Base-by-base conservation (phyloP, 2,329 filamentous ascomycete genomes). In the Cryphonectria japonica region DNA sequence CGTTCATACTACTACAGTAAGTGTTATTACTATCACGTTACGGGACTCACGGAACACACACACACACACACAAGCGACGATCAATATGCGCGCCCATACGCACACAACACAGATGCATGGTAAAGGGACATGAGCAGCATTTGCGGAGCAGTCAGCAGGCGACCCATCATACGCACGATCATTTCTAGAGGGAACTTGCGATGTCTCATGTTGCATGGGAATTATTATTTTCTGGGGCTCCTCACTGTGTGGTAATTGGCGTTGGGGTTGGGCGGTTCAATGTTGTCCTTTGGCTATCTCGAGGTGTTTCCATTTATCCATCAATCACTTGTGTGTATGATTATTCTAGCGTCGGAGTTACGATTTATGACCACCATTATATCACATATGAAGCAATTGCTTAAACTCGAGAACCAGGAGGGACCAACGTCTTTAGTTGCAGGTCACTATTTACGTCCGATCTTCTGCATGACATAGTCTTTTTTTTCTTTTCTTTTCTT, bases 121-220 rank as follows among this genome's bases (percentile, higher is more conserved):
- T 59, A 32, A 29, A 59, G 54, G 5, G 54, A 29, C 54, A 59
- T 59, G 19, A 14, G 54, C 14, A 59, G 54, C 14, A 59, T 34
- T 32, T 34, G 54, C 26, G 54, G 54, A 59, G 54, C 54, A 59
- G 54, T 29, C 26, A 59, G 54, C 54, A 59, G 54, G 26, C 54
- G 54, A 29, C 19, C 32, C 13, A n/a, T 50, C 54, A 32, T 19
- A 14, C 29, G 54, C 54, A 59, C 54, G 6, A 32, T 59, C 29
- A 32, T 32, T 59, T 59, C 29, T 59, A 34, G 26, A 59, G 54
- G 29, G 16, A 14, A 59, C 54, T 32, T 34, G 26, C 4, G 29
- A 32, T 32, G 26, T 34, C 52, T 50, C 11, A 29, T 54, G 11
- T 54, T 29, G 52, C n/a, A 29, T 1, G 29, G 52, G 9, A 29